These are phyloP conservation scores for Marvania coccoides DNA, from an alignment of 139 green algal species.

Conservation along the genomic window DNA sequence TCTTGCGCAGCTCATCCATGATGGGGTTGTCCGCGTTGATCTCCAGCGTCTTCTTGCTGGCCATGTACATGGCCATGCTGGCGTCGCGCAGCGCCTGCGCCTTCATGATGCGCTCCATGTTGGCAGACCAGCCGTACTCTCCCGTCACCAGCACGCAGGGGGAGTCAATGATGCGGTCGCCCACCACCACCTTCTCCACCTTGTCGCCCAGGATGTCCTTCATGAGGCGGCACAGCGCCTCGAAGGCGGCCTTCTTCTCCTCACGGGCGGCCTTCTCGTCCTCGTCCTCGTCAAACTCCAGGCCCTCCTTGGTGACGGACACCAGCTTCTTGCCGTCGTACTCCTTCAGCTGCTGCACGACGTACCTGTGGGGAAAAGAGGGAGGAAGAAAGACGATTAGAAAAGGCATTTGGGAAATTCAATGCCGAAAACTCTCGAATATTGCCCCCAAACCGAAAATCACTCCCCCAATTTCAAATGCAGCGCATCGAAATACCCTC, in stretches of 20 bases:
- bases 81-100: conserved; percentile 93
- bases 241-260: conserved; percentile 92
- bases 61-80: conserved; percentile 97
- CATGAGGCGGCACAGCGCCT: conserved; percentile 88
- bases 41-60: conserved; percentile 98
- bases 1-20: conserved; percentile 65
- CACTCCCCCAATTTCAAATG: too few species aligned
- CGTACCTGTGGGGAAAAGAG: conserved; percentile 91
- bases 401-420: too few species aligned
- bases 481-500: too few species aligned
- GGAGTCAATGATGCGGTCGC: conserved; percentile 97
- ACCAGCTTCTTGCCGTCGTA: conserved; percentile 99
- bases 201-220: conserved; percentile 99
- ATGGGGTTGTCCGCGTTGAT: conserved; percentile 98
- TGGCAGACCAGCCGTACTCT: conserved; percentile 98
- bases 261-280: conserved; percentile 76
- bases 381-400: too few species aligned
- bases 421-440: too few species aligned
- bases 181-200: conserved; percentile 85
- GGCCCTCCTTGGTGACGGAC: conserved; percentile 94
- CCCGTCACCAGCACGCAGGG: conserved; percentile 99
- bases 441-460: too few species aligned
- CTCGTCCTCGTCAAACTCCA: conserved; percentile 69
- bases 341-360: conserved; percentile 99
- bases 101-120: conserved; percentile 99